A percentile compares a stretch with the other conserved stretches of the same genome.
Conservation (phyloP, 176 grass and related monocot species). For the Bromus sterilis region DNA sequence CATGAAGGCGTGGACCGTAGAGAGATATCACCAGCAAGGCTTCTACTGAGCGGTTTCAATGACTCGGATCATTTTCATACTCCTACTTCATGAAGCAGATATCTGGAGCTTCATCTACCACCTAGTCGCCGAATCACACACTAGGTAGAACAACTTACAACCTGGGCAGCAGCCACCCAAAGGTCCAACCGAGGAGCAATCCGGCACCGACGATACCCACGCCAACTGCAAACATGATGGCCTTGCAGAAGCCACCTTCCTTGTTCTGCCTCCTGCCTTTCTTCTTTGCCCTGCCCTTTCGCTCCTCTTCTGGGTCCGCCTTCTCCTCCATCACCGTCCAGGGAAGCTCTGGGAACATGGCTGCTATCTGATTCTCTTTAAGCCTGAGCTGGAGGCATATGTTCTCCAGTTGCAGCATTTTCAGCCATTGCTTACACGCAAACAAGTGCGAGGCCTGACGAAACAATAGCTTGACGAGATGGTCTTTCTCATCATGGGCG, state of each 20-base stretch:
- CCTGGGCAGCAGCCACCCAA: conserved; percentile 65
- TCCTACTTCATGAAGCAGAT: not conserved
- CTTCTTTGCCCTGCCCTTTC: conserved; percentile 20
- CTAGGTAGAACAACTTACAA: conserved; percentile 10
- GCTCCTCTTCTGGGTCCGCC: not conserved
- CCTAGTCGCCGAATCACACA: not conserved
- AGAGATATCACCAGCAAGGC: conserved; percentile 4
- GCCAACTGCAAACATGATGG: conserved; percentile 58
- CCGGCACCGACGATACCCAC: conserved; percentile 70
- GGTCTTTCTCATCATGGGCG: conserved; percentile 76
- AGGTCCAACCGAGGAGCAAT: conserved; percentile 84
- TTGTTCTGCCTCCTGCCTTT: conserved; percentile 39
- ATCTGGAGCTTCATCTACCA: not conserved
- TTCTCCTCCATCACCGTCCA: conserved; percentile 45
- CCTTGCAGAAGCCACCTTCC: conserved; percentile 22
- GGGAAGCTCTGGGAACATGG: conserved; percentile 54
- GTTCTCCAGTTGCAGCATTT: conserved; percentile 82
- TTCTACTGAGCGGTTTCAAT: conserved; percentile 9
- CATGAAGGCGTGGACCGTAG: conserved; percentile 7
- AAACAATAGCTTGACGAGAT: conserved; percentile 77
- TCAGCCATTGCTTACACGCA: conserved; percentile 87
- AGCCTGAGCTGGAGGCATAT: conserved; percentile 79
- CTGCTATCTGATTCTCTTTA: conserved; percentile 53
- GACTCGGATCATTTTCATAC: not conserved
- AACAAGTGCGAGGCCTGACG: conserved; percentile 80